Evolutionary conservation across 192 early-diverging fungal genomes (phyloP).

Genomic region (Phlyctochytrium bullatum): DNA sequence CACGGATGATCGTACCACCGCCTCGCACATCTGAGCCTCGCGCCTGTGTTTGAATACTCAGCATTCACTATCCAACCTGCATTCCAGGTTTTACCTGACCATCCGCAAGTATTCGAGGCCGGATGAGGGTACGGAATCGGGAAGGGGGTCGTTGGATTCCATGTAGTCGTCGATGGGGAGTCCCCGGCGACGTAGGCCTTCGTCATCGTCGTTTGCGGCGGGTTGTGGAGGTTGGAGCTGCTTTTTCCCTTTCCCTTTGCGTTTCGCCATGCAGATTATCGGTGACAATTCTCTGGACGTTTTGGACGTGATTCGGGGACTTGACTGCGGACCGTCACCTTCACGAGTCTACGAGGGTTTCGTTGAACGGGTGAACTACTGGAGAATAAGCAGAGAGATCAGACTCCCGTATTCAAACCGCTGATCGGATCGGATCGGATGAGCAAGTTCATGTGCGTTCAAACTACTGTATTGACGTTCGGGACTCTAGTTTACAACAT

Average conservation of each 20-base stretch:
- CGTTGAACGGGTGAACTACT: no score
- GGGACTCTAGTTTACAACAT: no score
- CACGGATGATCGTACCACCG: not conserved
- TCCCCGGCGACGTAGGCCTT: slow-evolving; percentile 7
- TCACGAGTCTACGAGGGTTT: no score
- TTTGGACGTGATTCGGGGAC: no score
- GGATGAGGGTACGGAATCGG: not conserved
- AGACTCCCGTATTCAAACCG: no score
- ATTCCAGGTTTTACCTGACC: slow-evolving; percentile 7
- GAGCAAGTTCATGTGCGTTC: no score
- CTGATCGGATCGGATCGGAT: no score
- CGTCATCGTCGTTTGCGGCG: slow-evolving; percentile 11
- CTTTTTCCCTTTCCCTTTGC: not conserved
- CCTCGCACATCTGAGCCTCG: not conserved
- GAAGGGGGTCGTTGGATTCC: slow-evolving; percentile 17
- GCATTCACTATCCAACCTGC: not conserved
- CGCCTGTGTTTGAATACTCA: not conserved
- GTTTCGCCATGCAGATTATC: no score
- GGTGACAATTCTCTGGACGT: no score
- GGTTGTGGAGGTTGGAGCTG: not conserved
- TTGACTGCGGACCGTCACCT: no score
- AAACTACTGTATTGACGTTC: no score
- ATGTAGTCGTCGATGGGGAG: slow-evolving; percentile 22
- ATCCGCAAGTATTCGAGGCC: slow-evolving; percentile 22
- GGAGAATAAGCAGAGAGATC: no score